Evolutionary conservation across 352 stramenopile genomes (phyloP).

Genomic region (Pythium dissotocum): DNA sequence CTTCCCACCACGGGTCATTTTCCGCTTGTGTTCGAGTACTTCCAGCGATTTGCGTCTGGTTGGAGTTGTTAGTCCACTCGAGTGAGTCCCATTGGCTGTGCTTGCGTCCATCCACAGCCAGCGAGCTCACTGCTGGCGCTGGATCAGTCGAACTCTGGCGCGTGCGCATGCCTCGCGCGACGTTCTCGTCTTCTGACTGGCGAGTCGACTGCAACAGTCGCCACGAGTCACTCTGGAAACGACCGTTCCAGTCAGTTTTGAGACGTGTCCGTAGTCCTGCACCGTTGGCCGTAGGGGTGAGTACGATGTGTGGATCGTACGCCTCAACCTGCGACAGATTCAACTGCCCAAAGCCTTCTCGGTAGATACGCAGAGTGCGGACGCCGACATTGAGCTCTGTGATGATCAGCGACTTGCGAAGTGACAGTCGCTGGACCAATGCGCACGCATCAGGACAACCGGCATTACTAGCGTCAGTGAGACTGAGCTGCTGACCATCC

Average conservation of each 20-base stretch:
- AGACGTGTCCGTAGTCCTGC: conserved; percentile 44
- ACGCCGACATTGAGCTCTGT: conserved; percentile 49
- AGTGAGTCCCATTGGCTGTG: conserved; percentile 44
- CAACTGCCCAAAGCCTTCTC: conserved; percentile 36
- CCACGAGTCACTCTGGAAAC: conserved; percentile 45
- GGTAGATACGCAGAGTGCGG: conserved; percentile 54
- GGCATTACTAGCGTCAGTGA: background rate
- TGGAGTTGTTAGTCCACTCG: conserved; percentile 17
- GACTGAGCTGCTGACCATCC: background rate
- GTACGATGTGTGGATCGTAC: conserved; percentile 44
- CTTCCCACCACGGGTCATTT: conserved; percentile 66
- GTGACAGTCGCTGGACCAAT: conserved; percentile 22
- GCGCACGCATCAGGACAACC: conserved; percentile 55
- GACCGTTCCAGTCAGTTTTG: conserved; percentile 48
- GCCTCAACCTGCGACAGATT: conserved; percentile 54
- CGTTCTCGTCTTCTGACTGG: conserved; percentile 61
- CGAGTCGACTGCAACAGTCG: conserved; percentile 49
- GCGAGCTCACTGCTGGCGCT: conserved; percentile 35
- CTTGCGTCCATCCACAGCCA: conserved; percentile 53
- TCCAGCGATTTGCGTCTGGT: conserved; percentile 25
- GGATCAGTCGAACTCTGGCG: conserved; percentile 60
- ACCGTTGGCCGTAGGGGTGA: conserved; percentile 49
- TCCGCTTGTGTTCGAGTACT: conserved; percentile 49
- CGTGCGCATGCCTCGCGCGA: conserved; percentile 57
- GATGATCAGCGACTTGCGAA: conserved; percentile 46